Conservation (phyloP, 2,329 filamentous ascomycete species). For the Aspergillus puulaauensis region DNA sequence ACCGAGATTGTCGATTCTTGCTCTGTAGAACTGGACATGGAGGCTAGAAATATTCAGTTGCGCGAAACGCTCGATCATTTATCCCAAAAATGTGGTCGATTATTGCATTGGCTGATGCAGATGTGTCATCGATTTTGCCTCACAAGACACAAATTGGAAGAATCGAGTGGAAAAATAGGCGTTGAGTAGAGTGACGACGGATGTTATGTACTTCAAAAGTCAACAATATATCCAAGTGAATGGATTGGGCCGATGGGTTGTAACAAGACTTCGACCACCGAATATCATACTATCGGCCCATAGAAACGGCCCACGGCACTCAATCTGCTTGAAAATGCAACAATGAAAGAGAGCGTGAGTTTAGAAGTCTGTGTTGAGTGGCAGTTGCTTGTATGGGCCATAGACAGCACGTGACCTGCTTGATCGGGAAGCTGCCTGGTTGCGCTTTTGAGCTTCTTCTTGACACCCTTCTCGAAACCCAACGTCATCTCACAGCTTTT, state of each 20-base stretch:
- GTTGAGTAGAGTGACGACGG: neutral
- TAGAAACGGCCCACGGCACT: neutral
- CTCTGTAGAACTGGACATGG: neutral
- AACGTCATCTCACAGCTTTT: neutral
- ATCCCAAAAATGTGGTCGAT: neutral
- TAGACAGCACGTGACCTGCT: slow-evolving; percentile 12
- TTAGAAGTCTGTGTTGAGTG: neutral
- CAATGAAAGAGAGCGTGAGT: neutral
- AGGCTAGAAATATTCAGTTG: neutral
- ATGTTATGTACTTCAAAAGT: neutral
- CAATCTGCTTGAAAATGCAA: neutral
- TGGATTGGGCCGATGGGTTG: slow-evolving; percentile 8
- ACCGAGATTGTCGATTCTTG: neutral
- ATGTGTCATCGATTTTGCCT: neutral
- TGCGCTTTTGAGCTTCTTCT: neutral
- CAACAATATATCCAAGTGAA: slow-evolving; percentile 4
- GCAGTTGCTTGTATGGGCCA: neutral
- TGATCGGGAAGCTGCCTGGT: slow-evolving; percentile 15
- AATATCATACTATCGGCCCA: slow-evolving; percentile 3
- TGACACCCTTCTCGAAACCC: neutral
- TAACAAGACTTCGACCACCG: neutral
- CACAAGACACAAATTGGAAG: neutral
- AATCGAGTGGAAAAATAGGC: neutral
- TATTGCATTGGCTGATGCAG: neutral
- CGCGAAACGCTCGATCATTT: neutral